These are phyloP conservation scores for Xylaria sp. DNA, from an alignment of 2,329 filamentous ascomycete genomes.

Conservation along the genomic window DNA sequence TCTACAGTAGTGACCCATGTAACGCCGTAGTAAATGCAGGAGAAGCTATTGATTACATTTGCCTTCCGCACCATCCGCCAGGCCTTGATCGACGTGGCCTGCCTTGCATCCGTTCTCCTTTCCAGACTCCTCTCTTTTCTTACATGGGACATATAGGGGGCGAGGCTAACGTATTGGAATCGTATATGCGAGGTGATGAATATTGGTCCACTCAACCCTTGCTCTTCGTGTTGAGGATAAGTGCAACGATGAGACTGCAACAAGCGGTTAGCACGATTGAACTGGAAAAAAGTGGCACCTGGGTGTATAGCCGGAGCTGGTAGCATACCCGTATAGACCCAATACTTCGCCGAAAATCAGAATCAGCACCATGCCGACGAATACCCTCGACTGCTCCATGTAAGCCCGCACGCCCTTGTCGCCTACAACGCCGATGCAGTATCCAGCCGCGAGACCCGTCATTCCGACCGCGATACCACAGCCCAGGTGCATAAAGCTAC, in stretches of 20 bases:
- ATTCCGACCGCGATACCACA: slow-evolving; percentile 91
- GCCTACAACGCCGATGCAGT: slow-evolving; percentile 94
- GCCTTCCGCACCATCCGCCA: slow-evolving; percentile 14
- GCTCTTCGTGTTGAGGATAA: slow-evolving; percentile 91
- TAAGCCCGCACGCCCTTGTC: slow-evolving; percentile 94
- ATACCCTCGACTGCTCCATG: slow-evolving; percentile 95
- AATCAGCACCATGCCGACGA: slow-evolving; percentile 98
- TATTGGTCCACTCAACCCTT: slow-evolving; percentile 60
- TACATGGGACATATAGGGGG: slow-evolving; percentile 21
- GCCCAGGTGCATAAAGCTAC: slow-evolving; percentile 92
- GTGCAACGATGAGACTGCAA: slow-evolving; percentile 84
- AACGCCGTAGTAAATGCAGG: slow-evolving; percentile 49
- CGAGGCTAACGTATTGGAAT: neutral
- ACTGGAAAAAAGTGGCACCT: slow-evolving; percentile 15
- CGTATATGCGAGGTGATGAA: slow-evolving; percentile 3
- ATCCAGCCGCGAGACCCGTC: slow-evolving; percentile 91
- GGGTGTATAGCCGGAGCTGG: neutral
- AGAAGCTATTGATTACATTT: slow-evolving; percentile 45
- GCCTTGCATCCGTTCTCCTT: slow-evolving; percentile 12
- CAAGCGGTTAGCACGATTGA: slow-evolving; percentile 36
- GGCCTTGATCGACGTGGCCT: slow-evolving; percentile 6
- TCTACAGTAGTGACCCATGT: slow-evolving; percentile 45
- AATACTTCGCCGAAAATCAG: slow-evolving; percentile 98
- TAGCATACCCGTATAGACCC: slow-evolving; percentile 89
- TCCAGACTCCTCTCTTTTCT: slow-evolving; percentile 13